Conservation (phyloP, 2,329 filamentous ascomycete genomes). For the Chaetomiaceae sp. region DNA sequence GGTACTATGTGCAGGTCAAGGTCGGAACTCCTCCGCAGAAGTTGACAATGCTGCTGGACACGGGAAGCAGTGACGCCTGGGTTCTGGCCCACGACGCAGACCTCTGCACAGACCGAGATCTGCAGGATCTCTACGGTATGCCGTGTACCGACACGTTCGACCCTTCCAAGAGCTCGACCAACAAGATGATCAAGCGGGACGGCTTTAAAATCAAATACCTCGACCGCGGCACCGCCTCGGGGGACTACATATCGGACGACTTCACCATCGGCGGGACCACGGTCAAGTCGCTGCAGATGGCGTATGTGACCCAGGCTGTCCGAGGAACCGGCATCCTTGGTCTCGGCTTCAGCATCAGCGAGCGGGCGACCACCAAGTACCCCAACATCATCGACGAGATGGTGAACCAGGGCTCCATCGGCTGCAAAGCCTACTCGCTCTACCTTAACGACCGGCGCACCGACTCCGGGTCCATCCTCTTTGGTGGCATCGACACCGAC, state of each 20-base stretch:
- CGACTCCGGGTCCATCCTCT: constrained; percentile 59
- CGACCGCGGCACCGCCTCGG: constrained; percentile 49
- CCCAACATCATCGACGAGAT: constrained; percentile 62
- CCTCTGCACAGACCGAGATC: constrained; percentile 36
- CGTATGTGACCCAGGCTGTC: constrained; percentile 45
- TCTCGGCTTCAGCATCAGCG: constrained; percentile 51
- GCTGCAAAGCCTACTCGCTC: constrained; percentile 62
- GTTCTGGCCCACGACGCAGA: constrained; percentile 39
- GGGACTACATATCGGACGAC: constrained; percentile 56
- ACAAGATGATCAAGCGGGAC: constrained; percentile 37
- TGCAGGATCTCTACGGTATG: constrained; percentile 36
- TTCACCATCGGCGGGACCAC: constrained; percentile 48
- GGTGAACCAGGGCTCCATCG: constrained; percentile 57
- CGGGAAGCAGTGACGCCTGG: constrained; percentile 62
- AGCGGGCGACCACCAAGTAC: constrained; percentile 42
- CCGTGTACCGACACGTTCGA: constrained; percentile 42
- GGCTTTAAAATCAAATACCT: constrained; percentile 60
- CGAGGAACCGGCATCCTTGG: constrained; percentile 55
- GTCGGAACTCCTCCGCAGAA: constrained; percentile 56
- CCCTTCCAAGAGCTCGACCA: constrained; percentile 45
- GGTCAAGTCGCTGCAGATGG: constrained; percentile 51
- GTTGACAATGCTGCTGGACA: constrained; percentile 55
- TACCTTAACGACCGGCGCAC: constrained; percentile 56
- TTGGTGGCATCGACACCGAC: constrained; percentile 64
- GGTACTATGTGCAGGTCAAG: constrained; percentile 54